A percentile compares a stretch with the other conserved stretches of the same genome.
Evolutionary conservation across 352 stramenopile genomes (phyloP).

Genomic region (Phytophthora ramorum): DNA sequence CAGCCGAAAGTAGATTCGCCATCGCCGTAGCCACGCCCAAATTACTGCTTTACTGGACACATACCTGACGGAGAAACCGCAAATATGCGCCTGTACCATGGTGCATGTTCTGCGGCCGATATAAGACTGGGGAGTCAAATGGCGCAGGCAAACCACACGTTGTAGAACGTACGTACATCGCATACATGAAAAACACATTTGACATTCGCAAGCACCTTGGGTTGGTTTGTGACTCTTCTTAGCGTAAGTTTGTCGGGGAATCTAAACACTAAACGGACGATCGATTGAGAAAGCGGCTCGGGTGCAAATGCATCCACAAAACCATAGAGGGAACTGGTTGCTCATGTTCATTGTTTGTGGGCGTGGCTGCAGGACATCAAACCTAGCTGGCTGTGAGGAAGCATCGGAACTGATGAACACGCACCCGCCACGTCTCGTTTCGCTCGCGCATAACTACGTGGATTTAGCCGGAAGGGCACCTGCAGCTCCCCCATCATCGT

Average conservation of each 20-base stretch:
- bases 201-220: conserved; percentile 14
- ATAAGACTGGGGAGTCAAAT: conserved; percentile 12
- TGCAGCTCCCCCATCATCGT: conserved; percentile 24
- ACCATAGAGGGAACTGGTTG: not conserved
- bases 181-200: conserved; percentile 12
- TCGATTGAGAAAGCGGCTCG: not conserved
- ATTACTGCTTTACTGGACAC: not conserved
- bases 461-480: conserved; percentile 24
- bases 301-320: not conserved
- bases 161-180: conserved; percentile 28
- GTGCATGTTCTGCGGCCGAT: not conserved
- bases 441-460: conserved; percentile 27
- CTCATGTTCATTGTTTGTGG: conserved; percentile 11
- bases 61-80: not conserved
- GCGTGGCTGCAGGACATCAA: conserved; percentile 11
- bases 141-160: conserved; percentile 17
- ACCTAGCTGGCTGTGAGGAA: conserved; percentile 28
- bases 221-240: conserved; percentile 2
- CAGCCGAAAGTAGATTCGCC: conserved; percentile 19
- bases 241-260: conserved; percentile 1
- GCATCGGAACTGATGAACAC: conserved; percentile 11
- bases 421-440: conserved; percentile 11
- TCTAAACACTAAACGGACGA: not conserved
- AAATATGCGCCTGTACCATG: not conserved
- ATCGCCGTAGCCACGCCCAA: not conserved